A percentile compares a stretch with the other conserved stretches of the same genome.
Evolutionary conservation across 2,329 filamentous ascomycete genomes (phyloP).

Genomic region (Monilinia laxa): DNA sequence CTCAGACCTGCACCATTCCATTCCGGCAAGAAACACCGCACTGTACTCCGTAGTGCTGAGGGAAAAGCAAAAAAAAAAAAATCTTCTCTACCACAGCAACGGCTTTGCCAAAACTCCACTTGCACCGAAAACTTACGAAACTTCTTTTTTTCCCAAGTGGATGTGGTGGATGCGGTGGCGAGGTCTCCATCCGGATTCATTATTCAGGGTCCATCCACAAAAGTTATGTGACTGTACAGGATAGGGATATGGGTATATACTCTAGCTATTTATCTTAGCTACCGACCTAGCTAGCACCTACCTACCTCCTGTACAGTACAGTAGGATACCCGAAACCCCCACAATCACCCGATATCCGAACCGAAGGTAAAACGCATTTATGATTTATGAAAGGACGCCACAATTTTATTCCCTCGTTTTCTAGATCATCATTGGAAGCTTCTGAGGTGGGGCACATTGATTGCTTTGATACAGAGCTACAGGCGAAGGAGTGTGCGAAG

Average conservation of each 20-base stretch:
- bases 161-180: background rate
- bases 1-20: too few species aligned
- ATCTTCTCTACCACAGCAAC: slow-evolving; percentile 20
- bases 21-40: background rate
- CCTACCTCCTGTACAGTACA: too few species aligned
- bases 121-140: slow-evolving; percentile 2
- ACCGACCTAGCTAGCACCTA: too few species aligned
- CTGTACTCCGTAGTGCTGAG: background rate
- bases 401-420: background rate
- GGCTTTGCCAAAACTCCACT: background rate
- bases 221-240: too few species aligned
- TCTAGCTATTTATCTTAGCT: too few species aligned
- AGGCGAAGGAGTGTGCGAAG: too few species aligned
- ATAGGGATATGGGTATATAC: too few species aligned
- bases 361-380: background rate
- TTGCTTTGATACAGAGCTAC: background rate
- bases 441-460: background rate
- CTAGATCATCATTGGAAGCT: background rate
- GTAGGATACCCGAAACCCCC: slow-evolving; percentile 1
- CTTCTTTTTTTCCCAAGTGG: slow-evolving; percentile 5
- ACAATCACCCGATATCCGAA: background rate
- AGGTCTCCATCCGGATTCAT: background rate
- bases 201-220: slow-evolving; percentile 8
- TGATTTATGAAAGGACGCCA: background rate
- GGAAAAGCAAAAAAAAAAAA: background rate